These are phyloP conservation scores for Camellia lanceoleosa DNA, from an alignment of 148 eudicot species.

Conservation along the genomic window DNA sequence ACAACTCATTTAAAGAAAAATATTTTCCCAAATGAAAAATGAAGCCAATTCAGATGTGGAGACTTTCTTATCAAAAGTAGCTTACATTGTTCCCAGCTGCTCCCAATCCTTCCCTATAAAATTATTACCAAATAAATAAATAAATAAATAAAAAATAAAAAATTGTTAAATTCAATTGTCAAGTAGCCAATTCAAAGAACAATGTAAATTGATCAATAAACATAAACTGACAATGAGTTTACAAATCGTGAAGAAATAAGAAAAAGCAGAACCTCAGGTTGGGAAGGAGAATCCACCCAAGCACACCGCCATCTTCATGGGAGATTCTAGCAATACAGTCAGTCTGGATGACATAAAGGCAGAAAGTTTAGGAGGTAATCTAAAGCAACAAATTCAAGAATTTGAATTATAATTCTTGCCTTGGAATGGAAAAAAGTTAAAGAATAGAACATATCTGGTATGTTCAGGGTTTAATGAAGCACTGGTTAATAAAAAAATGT, in stretches of 20 bases:
- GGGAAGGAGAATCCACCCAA: slow-evolving; percentile 90
- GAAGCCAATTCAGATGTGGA: background rate
- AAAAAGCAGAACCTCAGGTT: slow-evolving; percentile 54
- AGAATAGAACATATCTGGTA: no score
- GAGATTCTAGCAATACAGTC: slow-evolving; percentile 95
- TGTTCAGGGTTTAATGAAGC: no score
- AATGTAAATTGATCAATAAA: background rate
- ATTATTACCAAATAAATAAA: background rate
- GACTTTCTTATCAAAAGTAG: background rate
- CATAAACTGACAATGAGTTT: background rate
- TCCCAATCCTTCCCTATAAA: slow-evolving; percentile 54
- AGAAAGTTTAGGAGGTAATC: slow-evolving; percentile 1
- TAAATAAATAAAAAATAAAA: no score
- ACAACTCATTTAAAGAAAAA: background rate
- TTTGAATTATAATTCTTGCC: background rate
- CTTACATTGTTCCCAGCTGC: slow-evolving; percentile 51
- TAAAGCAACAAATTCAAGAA: background rate
- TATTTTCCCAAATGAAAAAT: background rate
- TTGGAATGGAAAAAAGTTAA: background rate
- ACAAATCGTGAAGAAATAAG: background rate
- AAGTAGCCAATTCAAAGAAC: background rate
- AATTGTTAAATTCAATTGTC: slow-evolving; percentile 3
- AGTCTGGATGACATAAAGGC: slow-evolving; percentile 41
- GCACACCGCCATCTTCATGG: slow-evolving; percentile 50
- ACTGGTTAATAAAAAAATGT: no score